phyloP scores from a whole-genome alignment of 2,329 filamentous ascomycete genomes.

The Cladophialophora carrionii region DNA sequence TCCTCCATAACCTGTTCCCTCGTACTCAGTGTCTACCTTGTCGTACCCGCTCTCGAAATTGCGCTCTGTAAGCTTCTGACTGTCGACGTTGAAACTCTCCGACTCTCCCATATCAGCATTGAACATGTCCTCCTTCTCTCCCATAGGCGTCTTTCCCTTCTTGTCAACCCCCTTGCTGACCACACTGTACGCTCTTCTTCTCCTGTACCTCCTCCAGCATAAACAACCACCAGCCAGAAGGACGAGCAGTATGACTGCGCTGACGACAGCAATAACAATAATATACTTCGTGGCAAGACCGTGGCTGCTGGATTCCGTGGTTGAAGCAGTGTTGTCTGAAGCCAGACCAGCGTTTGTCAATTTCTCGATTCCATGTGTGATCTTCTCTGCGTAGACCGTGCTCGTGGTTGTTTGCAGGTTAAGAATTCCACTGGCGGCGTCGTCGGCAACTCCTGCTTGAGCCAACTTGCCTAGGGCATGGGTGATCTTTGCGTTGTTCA shows the following conservation, averaged over 20 bases:
- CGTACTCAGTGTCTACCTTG: slow-evolving; percentile 30
- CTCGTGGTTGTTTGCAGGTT: slow-evolving; percentile 14
- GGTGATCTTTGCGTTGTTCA: slow-evolving; percentile 22
- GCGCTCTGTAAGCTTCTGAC: slow-evolving; percentile 25
- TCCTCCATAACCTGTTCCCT: slow-evolving; percentile 25
- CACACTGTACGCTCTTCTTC: slow-evolving; percentile 29
- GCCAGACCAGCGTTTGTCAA: slow-evolving; percentile 25
- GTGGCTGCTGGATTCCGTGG: slow-evolving; percentile 11
- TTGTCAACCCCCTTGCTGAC: slow-evolving; percentile 27
- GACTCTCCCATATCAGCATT: slow-evolving; percentile 30
- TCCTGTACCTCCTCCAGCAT: slow-evolving; percentile 31
- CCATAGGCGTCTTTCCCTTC: slow-evolving; percentile 19
- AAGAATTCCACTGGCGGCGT: slow-evolving; percentile 16
- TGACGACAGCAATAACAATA: slow-evolving; percentile 28
- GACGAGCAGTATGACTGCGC: slow-evolving; percentile 22
- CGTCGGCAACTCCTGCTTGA: slow-evolving; percentile 29
- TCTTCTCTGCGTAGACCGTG: slow-evolving; percentile 23
- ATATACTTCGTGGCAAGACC: slow-evolving; percentile 29
- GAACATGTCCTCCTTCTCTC: slow-evolving; percentile 32
- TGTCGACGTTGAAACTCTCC: slow-evolving; percentile 22
- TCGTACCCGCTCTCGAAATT: slow-evolving; percentile 33
- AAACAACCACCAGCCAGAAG: slow-evolving; percentile 21
- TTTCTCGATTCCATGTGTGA: slow-evolving; percentile 26
- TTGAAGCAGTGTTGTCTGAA: slow-evolving; percentile 11
- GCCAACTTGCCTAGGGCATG: slow-evolving; percentile 27